Percentiles rank a stretch among this genome's conserved stretches.
Conservation (phyloP, 805 yeast genomes). For the Cyberlindnera samutprakarnensis region DNA sequence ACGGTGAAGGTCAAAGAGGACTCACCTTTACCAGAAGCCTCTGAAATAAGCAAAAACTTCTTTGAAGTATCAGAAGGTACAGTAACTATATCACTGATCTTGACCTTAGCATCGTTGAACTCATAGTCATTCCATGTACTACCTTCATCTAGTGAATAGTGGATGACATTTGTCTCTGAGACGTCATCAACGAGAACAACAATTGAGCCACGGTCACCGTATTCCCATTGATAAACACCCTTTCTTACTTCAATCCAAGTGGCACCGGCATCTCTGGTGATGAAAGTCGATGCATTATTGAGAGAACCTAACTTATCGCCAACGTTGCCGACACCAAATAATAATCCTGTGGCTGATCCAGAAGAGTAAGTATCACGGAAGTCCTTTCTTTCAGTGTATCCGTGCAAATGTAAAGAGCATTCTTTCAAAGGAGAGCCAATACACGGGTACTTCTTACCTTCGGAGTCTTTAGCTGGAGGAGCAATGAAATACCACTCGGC, state of each 20-base stretch:
- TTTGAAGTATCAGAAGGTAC: constrained; percentile 86
- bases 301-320: constrained; percentile 49
- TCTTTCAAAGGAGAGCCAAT: constrained; percentile 38
- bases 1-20: constrained; percentile 40
- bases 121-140: constrained; percentile 59
- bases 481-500: constrained; percentile 68
- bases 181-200: constrained; percentile 59
- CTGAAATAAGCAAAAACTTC: constrained; percentile 54
- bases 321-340: constrained; percentile 86
- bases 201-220: constrained; percentile 89
- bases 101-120: constrained; percentile 51
- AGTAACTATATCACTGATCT: constrained; percentile 70
- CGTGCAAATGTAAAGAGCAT: constrained; percentile 82
- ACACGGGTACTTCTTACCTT: constrained; percentile 53
- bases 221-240: constrained; percentile 87
- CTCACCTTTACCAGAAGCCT: constrained; percentile 36
- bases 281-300: constrained; percentile 57
- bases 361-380: constrained; percentile 82
- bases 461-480: constrained; percentile 64
- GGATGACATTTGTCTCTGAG: constrained; percentile 47
- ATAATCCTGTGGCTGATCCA: constrained; percentile 78
- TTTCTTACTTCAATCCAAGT: constrained; percentile 76
- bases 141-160: constrained; percentile 77
- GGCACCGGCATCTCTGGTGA: constrained; percentile 82
- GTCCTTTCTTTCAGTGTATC: constrained; percentile 83